Conservation (phyloP, 2,329 filamentous ascomycete genomes). For the Lasiodiplodia citricola region DNA sequence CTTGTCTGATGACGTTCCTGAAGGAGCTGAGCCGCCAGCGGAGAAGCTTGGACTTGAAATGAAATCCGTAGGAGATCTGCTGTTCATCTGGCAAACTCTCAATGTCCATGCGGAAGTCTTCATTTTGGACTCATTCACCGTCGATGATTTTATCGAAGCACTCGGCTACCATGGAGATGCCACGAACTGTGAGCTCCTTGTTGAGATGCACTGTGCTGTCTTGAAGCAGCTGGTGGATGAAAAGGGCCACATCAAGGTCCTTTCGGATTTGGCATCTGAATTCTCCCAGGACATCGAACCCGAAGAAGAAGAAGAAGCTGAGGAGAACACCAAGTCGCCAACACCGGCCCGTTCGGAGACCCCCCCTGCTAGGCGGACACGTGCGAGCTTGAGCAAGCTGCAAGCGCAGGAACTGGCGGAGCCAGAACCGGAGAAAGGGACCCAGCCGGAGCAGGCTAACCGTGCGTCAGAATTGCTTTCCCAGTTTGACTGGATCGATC, state of each 20-base stretch:
- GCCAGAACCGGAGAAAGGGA: not conserved
- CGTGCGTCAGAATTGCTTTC: conserved; percentile 77
- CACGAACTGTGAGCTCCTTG: conserved; percentile 79
- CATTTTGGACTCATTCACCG: conserved; percentile 93
- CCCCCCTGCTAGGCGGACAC: conserved; percentile 77
- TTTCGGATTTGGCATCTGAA: conserved; percentile 70
- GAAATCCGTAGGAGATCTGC: conserved; percentile 80
- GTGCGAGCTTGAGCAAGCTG: conserved; percentile 80
- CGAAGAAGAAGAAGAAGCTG: conserved; percentile 59
- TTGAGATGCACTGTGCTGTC: conserved; percentile 89
- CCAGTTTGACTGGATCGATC: conserved; percentile 82
- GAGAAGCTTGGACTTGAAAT: conserved; percentile 68
- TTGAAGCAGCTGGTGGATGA: conserved; percentile 83
- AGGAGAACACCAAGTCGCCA: conserved; percentile 50
- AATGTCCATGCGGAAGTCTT: conserved; percentile 99
- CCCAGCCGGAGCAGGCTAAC: conserved; percentile 40
- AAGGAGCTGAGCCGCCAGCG: conserved; percentile 44
- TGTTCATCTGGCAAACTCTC: conserved; percentile 95
- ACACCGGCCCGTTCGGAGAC: conserved; percentile 55
- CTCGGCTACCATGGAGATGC: conserved; percentile 78
- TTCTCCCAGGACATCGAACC: conserved; percentile 40
- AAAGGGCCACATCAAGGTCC: conserved; percentile 80
- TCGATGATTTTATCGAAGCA: conserved; percentile 92
- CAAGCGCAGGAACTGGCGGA: conserved; percentile 11
- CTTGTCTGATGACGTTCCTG: conserved; percentile 66